Evolutionary conservation across 164 flowering plant species (phyloP).

Genomic region (Annona cherimola): DNA sequence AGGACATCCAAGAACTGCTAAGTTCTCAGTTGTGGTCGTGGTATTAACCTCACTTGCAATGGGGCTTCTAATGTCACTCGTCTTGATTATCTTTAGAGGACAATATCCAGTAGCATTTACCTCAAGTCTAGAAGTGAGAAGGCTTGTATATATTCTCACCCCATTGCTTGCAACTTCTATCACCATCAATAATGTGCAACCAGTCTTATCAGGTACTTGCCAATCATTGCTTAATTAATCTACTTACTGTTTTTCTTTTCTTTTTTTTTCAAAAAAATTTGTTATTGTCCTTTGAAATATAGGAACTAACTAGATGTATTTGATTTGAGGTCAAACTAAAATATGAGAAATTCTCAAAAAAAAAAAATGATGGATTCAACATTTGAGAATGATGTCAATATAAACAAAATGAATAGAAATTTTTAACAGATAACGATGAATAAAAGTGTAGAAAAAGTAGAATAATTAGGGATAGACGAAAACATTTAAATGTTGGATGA

Average conservation of each 20-base stretch:
- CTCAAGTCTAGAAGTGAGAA: constrained; percentile 19
- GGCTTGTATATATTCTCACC: constrained; percentile 30
- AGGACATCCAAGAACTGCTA: constrained; percentile 37
- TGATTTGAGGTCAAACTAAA: no score
- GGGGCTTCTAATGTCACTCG: constrained; percentile 27
- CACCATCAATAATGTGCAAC: constrained; percentile 44
- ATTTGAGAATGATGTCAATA: no score
- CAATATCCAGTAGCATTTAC: constrained; percentile 36
- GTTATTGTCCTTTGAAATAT: no score
- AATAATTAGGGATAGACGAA: no score
- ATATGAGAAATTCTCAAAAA: no score
- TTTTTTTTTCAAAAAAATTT: no score
- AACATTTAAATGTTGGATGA: no score
- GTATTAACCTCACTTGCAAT: constrained; percentile 25
- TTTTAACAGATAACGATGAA: no score
- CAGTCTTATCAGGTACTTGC: constrained; percentile 39
- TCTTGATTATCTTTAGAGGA: constrained; percentile 17
- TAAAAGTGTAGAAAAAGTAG: no score
- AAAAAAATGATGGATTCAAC: no score
- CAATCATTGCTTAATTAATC: not conserved
- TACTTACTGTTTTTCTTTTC: not conserved
- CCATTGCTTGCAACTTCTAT: constrained; percentile 38
- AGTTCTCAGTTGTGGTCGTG: constrained; percentile 31
- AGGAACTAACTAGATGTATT: no score
- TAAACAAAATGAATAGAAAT: no score